Evolutionary conservation across 768 basidiomycete genomes (phyloP), one percentile per base, ranked within the genome.

Genomic region (Auriscalpium orientale): DNA sequence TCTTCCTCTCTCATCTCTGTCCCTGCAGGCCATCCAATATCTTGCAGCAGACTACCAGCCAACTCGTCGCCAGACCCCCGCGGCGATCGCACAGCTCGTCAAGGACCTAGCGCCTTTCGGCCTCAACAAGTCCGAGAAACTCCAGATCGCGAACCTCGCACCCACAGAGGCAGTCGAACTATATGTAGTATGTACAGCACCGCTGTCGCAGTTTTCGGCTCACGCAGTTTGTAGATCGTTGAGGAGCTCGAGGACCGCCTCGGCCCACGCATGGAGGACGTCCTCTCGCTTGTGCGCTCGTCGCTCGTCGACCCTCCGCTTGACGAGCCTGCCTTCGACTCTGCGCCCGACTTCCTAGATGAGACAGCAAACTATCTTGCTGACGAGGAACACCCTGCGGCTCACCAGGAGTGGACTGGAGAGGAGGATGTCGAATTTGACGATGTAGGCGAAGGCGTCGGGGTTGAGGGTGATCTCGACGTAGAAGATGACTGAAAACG

Each of bases 191-290:
- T 47, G 91, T 79, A 33, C 57, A 37, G 51, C 21, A 35, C 16
- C 40, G 52, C 36, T 35, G 8, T 21, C 54, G 54, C 47, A 43
- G 35, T 22, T 22, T 50, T 46, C 37, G n/a, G n/a, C 49, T 9
- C 43, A 18, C 11, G 7, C 22, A 5, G 13, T 46, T 20, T 22
- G n/a, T 53, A 97, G 94, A 87, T 95, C 54, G 82, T 98, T 9
- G 95, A 98, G 71, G 94, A 98, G 68, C 72, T 92, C 2, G 91
- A 94, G 69, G 87, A 89, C 60, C 80, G 94, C 46, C 78, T 93
- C 5, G 84, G 85, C 0, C 79, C 84, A 43, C 73, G 77, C 35
- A 84, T 87, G 70, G 80, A 85, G 3, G 81, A 84, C 9, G 81
- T 95, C 11, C 73, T 93, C 0, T 64, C 67, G 5, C 67, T 73